Evolutionary conservation across 768 basidiomycete species (phyloP).

Genomic region (Amanita phalloides): DNA sequence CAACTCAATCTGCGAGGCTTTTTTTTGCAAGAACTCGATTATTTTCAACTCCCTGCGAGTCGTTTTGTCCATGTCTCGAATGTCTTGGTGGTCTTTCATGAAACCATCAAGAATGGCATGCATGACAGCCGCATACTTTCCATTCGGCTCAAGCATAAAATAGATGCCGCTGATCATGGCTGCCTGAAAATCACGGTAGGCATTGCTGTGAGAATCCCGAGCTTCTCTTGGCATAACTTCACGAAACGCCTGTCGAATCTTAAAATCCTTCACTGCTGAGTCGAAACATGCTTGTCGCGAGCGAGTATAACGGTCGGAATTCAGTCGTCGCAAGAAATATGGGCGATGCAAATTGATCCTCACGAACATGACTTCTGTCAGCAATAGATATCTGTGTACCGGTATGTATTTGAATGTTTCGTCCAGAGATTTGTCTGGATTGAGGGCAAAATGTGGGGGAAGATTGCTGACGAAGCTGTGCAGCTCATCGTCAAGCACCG

Average conservation of each 20-base stretch:
- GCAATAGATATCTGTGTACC: constrained; percentile 79
- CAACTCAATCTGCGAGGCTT: constrained; percentile 44
- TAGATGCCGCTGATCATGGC: constrained; percentile 88
- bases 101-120: constrained; percentile 73
- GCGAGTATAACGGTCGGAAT: constrained; percentile 69
- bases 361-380: constrained; percentile 84
- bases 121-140: constrained; percentile 60
- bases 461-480: constrained; percentile 64
- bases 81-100: constrained; percentile 53
- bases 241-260: constrained; percentile 62
- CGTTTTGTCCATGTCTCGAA: constrained; percentile 71
- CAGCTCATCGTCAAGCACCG: constrained; percentile 75
- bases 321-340: constrained; percentile 71
- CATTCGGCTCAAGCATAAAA: constrained; percentile 68
- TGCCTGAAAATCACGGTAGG: constrained; percentile 81
- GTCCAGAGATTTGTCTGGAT: constrained; percentile 74
- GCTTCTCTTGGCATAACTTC: constrained; percentile 51
- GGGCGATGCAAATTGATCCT: constrained; percentile 80
- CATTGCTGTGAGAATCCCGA: constrained; percentile 64
- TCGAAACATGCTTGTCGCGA: constrained; percentile 87
- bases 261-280: constrained; percentile 79
- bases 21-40: constrained; percentile 70
- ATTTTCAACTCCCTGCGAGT: constrained; percentile 76
- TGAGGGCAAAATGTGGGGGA: constrained; percentile 68
- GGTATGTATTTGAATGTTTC: constrained; percentile 54